Conservation (phyloP, 129 eudicot species). For the Deinandra increscens region DNA sequence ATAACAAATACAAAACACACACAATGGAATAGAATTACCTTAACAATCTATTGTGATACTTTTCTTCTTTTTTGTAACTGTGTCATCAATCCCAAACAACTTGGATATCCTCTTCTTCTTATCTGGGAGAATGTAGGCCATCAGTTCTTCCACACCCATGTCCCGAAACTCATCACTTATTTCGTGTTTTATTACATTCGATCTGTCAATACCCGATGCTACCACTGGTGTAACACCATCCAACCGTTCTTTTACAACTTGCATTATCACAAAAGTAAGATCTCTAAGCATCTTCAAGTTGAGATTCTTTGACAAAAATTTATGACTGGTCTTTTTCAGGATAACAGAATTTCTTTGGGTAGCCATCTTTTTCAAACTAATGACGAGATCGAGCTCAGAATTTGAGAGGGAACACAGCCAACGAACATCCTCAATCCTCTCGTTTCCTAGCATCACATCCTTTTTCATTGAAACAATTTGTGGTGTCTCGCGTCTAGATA, state of each 20-base stretch:
- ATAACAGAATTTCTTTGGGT: conserved; percentile 33
- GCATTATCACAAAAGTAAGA: conserved; percentile 41
- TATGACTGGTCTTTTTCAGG: conserved; percentile 34
- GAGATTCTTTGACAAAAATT: conserved; percentile 30
- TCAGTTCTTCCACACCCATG: conserved; percentile 38
- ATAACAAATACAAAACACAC: neutral
- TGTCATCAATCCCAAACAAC: conserved; percentile 26
- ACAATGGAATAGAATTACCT: neutral
- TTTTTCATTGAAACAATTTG: neutral
- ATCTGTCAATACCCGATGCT: conserved; percentile 22
- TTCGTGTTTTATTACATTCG: conserved; percentile 29
- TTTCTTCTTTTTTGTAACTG: conserved; percentile 11
- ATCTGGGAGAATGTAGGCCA: conserved; percentile 23
- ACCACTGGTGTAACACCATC: neutral
- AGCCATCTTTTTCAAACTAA: conserved; percentile 37
- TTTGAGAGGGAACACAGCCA: conserved; percentile 62
- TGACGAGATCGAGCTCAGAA: conserved; percentile 48
- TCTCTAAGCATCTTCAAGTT: conserved; percentile 49
- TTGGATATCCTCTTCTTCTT: conserved; percentile 17
- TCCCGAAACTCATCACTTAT: conserved; percentile 30
- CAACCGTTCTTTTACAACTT: conserved; percentile 31
- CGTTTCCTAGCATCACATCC: conserved; percentile 32
- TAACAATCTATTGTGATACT: conserved; percentile 8
- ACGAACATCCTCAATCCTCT: conserved; percentile 47
- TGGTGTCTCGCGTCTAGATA: neutral